Percentiles rank a stretch among this genome's conserved stretches.
These are phyloP conservation scores for Sedum album DNA, from an alignment of 164 flowering plant species.

Conservation along the genomic window DNA sequence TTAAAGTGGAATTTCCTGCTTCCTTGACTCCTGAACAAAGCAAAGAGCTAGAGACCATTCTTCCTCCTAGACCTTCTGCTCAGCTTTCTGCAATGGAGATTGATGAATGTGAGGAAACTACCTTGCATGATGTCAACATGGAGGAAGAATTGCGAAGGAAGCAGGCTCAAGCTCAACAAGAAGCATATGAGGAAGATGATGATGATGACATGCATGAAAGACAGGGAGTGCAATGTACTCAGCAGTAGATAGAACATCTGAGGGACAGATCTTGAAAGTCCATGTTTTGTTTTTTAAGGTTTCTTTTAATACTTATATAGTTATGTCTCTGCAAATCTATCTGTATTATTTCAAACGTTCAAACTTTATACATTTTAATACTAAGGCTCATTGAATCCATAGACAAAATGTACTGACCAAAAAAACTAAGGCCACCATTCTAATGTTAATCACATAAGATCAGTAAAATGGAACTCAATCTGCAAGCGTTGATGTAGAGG, in stretches of 20 bases:
- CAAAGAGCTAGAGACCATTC: slow-evolving; percentile 34
- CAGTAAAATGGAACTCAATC: slow-evolving; percentile 12
- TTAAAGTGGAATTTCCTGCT: slow-evolving; percentile 48
- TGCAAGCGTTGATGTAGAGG: slow-evolving; percentile 31
- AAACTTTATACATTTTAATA: neutral
- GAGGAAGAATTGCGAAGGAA: too few relatives aligned
- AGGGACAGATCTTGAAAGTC: too few relatives aligned
- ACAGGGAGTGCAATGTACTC: too few relatives aligned
- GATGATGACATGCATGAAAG: slow-evolving; percentile 49
- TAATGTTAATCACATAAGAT: too few relatives aligned
- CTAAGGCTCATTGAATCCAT: neutral
- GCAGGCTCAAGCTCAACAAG: too few relatives aligned
- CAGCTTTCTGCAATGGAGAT: slow-evolving; percentile 42
- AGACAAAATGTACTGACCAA: neutral
- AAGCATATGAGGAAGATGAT: too few relatives aligned
- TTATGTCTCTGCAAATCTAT: too few relatives aligned
- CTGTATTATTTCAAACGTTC: neutral
- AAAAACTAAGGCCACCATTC: neutral
- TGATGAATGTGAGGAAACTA: slow-evolving; percentile 56
- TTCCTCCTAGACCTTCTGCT: slow-evolving; percentile 25
- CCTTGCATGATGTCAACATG: too few relatives aligned
- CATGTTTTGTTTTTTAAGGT: too few relatives aligned
- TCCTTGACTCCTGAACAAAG: slow-evolving; percentile 33
- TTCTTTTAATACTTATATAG: too few relatives aligned
- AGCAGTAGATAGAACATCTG: too few relatives aligned